phyloP scores from a whole-genome alignment of 345 rosid genomes.

The Murraya koenigii region DNA sequence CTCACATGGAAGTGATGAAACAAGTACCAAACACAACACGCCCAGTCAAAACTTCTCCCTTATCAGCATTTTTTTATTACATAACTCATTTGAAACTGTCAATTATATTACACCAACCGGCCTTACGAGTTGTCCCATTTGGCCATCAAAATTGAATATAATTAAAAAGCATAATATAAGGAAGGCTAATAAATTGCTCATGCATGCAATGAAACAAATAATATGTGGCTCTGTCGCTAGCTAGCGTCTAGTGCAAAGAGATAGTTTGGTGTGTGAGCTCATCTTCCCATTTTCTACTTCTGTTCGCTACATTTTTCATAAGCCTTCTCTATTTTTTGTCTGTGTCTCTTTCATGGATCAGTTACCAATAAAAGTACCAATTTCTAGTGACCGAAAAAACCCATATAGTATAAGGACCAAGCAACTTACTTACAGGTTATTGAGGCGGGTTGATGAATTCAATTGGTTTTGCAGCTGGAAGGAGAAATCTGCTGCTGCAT shows the following conservation, averaged over 20 bases:
- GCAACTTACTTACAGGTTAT: slow-evolving; percentile 22
- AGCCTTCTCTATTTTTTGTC: background rate
- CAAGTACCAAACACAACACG: background rate
- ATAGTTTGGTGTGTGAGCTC: slow-evolving; percentile 29
- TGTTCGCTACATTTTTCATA: background rate
- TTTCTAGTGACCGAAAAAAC: background rate
- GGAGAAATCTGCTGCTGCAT: background rate
- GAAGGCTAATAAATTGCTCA: background rate
- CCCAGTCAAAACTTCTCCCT: slow-evolving; percentile 12
- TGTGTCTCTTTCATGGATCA: slow-evolving; percentile 14
- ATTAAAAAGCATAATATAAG: background rate
- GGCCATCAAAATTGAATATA: background rate
- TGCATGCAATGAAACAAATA: background rate
- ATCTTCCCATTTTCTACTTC: slow-evolving; percentile 14
- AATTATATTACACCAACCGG: slow-evolving; percentile 2
- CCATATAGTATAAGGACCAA: slow-evolving; percentile 20
- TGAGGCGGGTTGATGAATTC: slow-evolving; percentile 1
- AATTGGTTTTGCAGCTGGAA: slow-evolving; percentile 21
- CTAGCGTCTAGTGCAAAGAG: background rate
- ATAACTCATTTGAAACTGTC: slow-evolving; percentile 24
- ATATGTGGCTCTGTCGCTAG: background rate
- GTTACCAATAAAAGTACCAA: slow-evolving; percentile 3
- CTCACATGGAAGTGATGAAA: slow-evolving; percentile 19
- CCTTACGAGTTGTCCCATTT: background rate
- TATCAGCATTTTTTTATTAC: background rate